Conservation (phyloP, 1,284 basidiomycete genomes). For the Cryptococcus sp. region DNA sequence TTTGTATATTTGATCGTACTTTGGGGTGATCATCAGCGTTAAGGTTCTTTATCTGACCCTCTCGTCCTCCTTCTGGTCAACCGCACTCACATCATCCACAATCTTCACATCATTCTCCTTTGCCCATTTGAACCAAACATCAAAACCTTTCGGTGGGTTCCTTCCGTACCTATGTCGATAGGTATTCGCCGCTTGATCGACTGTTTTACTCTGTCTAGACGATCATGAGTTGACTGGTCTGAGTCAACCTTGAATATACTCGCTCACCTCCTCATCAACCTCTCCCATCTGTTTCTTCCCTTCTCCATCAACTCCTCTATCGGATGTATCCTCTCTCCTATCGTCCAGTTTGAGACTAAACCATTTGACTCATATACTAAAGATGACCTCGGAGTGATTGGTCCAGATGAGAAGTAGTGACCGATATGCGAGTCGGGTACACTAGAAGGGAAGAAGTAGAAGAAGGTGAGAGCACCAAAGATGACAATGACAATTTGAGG, state of each 20-base stretch:
- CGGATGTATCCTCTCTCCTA: constrained; percentile 27
- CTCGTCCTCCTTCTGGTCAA: neutral
- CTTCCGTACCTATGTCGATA: constrained; percentile 47
- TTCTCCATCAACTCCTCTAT: constrained; percentile 36
- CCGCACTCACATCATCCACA: constrained; percentile 43
- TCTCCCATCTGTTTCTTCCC: constrained; percentile 32
- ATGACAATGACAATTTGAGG: neutral
- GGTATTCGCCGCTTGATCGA: constrained; percentile 45
- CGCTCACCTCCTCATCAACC: constrained; percentile 33
- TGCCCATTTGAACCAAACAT: constrained; percentile 45
- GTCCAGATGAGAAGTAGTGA: neutral
- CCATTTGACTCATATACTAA: neutral
- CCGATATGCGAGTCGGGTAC: neutral
- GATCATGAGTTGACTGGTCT: neutral
- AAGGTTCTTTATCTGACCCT: too few species aligned
- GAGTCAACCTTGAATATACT: neutral
- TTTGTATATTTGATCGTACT: constrained; percentile 47
- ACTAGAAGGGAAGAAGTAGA: neutral
- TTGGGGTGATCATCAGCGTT: constrained; percentile 2
- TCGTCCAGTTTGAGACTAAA: constrained; percentile 1
- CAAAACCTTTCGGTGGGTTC: constrained; percentile 50
- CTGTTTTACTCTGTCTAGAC: constrained; percentile 40
- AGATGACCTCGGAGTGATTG: neutral
- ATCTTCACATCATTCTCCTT: constrained; percentile 44
- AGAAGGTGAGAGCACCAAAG: neutral